These are phyloP conservation scores for Geotrichum bryndzae DNA, from an alignment of 1,139 yeast species.

Conservation along the genomic window DNA sequence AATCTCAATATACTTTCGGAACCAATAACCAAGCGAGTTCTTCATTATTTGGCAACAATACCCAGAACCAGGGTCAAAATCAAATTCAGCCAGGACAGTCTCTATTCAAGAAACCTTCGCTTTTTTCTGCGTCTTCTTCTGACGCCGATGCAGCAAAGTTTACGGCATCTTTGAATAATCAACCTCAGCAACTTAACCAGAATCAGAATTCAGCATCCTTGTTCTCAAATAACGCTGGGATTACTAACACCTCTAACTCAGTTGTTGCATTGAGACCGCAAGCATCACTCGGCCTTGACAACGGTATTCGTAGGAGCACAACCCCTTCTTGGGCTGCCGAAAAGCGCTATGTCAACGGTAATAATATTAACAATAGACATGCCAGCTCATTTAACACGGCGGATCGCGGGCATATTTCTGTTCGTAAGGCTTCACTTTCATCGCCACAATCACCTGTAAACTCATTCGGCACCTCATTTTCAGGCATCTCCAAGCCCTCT, in stretches of 20 bases:
- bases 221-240: not conserved
- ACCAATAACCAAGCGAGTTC: not conserved
- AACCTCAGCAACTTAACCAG: not conserved
- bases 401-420: slow-evolving; percentile 12
- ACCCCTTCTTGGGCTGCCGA: slow-evolving; percentile 18
- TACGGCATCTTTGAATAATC: slow-evolving; percentile 3
- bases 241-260: not conserved
- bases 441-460: slow-evolving; percentile 17
- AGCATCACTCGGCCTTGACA: slow-evolving; percentile 7
- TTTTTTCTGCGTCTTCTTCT: slow-evolving; percentile 11
- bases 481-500: slow-evolving; percentile 32
- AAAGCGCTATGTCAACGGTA: slow-evolving; percentile 1
- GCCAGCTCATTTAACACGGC: slow-evolving; percentile 17
- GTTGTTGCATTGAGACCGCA: slow-evolving; percentile 7
- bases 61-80: not conserved
- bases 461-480: slow-evolving; percentile 23
- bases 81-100: slow-evolving; percentile 5
- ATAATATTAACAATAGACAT: slow-evolving; percentile 6
- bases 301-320: slow-evolving; percentile 1
- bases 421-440: slow-evolving; percentile 15
- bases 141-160: slow-evolving; percentile 13
- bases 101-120: slow-evolving; percentile 11
- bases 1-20: not conserved
- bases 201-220: not conserved
- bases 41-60: not conserved